These are phyloP conservation scores for Argentina anserina DNA, from an alignment of 306 rosid genomes.

Conservation along the genomic window DNA sequence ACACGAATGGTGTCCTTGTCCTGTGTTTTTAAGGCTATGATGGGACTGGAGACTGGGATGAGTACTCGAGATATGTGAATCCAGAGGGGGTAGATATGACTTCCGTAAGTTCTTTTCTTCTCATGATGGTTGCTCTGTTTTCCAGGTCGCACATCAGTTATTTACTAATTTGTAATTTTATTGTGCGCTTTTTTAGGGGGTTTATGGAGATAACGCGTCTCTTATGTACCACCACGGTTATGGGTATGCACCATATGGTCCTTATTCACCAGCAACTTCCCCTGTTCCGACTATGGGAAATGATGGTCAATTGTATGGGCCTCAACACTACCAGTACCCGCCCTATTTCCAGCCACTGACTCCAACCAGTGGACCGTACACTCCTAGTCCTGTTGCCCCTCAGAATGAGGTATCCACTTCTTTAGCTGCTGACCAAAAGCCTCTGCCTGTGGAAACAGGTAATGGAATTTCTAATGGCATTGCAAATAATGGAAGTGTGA, in stretches of 20 bases:
- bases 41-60: slow-evolving; percentile 78
- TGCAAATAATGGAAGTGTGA: slow-evolving; percentile 42
- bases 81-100: slow-evolving; percentile 81
- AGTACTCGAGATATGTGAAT: slow-evolving; percentile 65
- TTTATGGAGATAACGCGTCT: slow-evolving; percentile 91
- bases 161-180: background rate
- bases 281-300: slow-evolving; percentile 94
- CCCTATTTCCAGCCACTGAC: slow-evolving; percentile 84
- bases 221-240: slow-evolving; percentile 77
- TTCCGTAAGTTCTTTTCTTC: slow-evolving; percentile 45
- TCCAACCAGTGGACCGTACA: slow-evolving; percentile 68
- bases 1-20: background rate
- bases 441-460: slow-evolving; percentile 54
- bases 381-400: slow-evolving; percentile 43
- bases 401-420: slow-evolving; percentile 67
- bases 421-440: slow-evolving; percentile 65
- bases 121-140: background rate
- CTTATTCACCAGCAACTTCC: slow-evolving; percentile 89
- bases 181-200: slow-evolving; percentile 44
- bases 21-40: slow-evolving; percentile 51
- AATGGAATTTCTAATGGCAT: slow-evolving; percentile 63
- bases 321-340: slow-evolving; percentile 94
- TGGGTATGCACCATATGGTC: slow-evolving; percentile 81
- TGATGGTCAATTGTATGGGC: slow-evolving; percentile 92
- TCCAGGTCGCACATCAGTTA: background rate